Conservation (phyloP, 192 early-diverging fungal genomes). For the Chytriomyces hyalinus region DNA sequence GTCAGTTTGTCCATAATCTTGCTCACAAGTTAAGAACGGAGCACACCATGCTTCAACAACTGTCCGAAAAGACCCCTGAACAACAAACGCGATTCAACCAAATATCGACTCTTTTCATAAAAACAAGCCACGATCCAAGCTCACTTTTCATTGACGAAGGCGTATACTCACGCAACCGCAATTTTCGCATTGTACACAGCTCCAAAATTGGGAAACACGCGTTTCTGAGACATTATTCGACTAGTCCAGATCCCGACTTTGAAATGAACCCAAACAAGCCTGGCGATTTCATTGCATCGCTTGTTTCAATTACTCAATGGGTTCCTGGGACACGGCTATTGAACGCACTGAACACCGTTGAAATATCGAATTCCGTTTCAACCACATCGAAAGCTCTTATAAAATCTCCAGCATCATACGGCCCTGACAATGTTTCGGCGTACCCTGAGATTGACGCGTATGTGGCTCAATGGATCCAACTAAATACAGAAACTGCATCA, state of each 20-base stretch:
- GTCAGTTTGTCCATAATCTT: neutral
- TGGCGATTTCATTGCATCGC: conserved; percentile 38
- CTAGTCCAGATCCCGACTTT: neutral
- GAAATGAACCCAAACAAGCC: neutral
- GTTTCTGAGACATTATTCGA: conserved; percentile 9
- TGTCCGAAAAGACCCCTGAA: neutral
- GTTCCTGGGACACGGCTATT: neutral
- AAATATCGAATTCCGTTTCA: no score
- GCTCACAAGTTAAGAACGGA: neutral
- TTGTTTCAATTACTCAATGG: conserved; percentile 30
- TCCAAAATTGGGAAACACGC: conserved; percentile 40
- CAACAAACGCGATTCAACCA: neutral
- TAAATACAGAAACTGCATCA: neutral
- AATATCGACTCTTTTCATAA: neutral
- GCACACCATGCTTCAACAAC: neutral
- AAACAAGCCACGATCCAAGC: neutral
- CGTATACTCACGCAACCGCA: conserved; percentile 45
- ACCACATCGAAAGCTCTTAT: neutral
- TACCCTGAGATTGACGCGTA: conserved; percentile 35
- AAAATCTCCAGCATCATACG: neutral
- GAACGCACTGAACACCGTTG: neutral
- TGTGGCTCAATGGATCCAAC: conserved; percentile 14
- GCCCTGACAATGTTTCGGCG: neutral
- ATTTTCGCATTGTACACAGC: conserved; percentile 34
- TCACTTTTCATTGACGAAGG: conserved; percentile 33